Evolutionary conservation across 306 rosid genomes (phyloP), one percentile per base, ranked within the genome.

Genomic region (Quercus parvula): DNA sequence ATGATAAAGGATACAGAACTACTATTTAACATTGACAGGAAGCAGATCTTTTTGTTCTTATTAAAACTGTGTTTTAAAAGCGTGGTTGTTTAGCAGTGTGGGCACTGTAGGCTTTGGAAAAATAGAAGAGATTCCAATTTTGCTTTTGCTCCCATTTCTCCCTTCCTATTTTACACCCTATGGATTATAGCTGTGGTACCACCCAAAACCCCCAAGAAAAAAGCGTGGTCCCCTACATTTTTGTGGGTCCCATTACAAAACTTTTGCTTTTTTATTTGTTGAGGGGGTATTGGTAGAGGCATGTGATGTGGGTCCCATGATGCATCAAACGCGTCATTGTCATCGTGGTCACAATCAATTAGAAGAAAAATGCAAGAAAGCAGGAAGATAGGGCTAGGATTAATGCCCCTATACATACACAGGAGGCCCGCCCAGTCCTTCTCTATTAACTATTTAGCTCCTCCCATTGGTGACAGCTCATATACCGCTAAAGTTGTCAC

Each of bases 281-380:
- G 46, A 41, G 11, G 11, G 78, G 57, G 75, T 56, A 82, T 71
- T 81, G 83, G 87, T 64, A 73, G 83, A 85, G 80, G 71, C 97
- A 92, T 87, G 97, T 90, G 94, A 85, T 13, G 82, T 80, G 87
- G 90, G 88, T 15, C 89, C 88, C 82, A 0, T 19, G 14, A 2
- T 80, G 79, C 85, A 70, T 77, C 19, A 77, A 87, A 49, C 52
- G 10, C 15, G 91, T 82, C 91, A 52, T 18, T 70, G 61, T 85
- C 90, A 33, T 75, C 67, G n/a, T 27, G 19, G 90, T 85, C 89
- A 1, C 74, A 17, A 28, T 91, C 92, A 55, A 82, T 49, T 64
- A 58, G 15, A 49, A 49, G 54, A 82, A 87, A 82, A 87, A 70
- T 78, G 77, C 74, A 76, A 73, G 78, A 78, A 80, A 78, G 79